Evolutionary conservation across 768 basidiomycete genomes (phyloP).

Genomic region (Auricularia heimuer): DNA sequence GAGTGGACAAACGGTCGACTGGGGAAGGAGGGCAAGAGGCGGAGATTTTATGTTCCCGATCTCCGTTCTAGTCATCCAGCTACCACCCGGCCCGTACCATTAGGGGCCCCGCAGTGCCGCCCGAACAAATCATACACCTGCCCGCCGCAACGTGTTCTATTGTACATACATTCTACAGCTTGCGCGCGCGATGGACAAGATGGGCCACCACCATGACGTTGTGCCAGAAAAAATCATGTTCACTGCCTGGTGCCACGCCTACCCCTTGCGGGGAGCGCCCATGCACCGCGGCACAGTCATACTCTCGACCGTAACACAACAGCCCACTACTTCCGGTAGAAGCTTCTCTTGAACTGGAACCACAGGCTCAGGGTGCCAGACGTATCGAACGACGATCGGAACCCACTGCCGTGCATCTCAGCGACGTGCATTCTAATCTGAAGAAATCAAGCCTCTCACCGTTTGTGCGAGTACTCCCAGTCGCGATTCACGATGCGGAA

Average conservation of each 20-base stretch:
- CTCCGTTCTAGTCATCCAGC: too few species aligned
- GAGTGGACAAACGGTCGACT: neutral
- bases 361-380: neutral
- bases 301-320: neutral
- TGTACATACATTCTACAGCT: neutral
- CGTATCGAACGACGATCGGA: constrained; percentile 1
- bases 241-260: constrained; percentile 5
- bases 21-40: neutral
- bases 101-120: too few species aligned
- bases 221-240: constrained; percentile 3
- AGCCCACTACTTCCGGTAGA: constrained; percentile 1
- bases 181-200: neutral
- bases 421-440: neutral
- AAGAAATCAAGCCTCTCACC: constrained; percentile 32
- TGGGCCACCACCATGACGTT: neutral
- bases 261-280: constrained; percentile 4
- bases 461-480: constrained; percentile 98
- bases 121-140: neutral
- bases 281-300: constrained; percentile 2
- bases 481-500: constrained; percentile 96
- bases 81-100: too few species aligned
- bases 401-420: neutral
- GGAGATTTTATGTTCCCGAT: neutral
- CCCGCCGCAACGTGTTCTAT: neutral
- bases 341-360: constrained; percentile 2